Evolutionary conservation across 2,329 filamentous ascomycete species (phyloP).

Genomic region (Venturia aucupariae): DNA sequence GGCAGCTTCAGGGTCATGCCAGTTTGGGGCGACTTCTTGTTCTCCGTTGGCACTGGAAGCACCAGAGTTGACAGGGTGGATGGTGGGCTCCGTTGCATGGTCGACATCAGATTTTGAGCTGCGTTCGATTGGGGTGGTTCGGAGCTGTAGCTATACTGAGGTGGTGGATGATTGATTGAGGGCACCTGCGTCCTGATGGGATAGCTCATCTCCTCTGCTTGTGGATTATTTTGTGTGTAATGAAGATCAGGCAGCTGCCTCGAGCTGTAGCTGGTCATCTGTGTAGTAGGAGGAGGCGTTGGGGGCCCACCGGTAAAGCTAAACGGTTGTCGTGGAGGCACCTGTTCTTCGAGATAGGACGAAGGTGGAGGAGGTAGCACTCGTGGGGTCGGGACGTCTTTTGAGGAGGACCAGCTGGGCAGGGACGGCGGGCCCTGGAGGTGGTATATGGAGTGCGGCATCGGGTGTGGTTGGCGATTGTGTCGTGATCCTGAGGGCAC

Average conservation of each 20-base stretch:
- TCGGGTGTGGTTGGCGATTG: background rate
- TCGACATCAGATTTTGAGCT: background rate
- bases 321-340: background rate
- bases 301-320: background rate
- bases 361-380: background rate
- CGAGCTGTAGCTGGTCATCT: background rate
- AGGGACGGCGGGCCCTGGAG: background rate
- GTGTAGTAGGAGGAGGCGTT: constrained; percentile 1
- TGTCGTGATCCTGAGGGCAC: background rate
- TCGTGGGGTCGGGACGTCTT: background rate
- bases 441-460: background rate
- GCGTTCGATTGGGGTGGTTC: background rate
- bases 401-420: background rate
- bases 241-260: background rate
- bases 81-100: background rate
- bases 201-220: background rate
- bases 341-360: background rate
- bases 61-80: constrained; percentile 8
- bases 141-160: background rate
- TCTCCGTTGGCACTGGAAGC: background rate
- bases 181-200: background rate
- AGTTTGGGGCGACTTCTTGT: constrained; percentile 15
- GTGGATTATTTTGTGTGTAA: background rate
- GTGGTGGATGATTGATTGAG: background rate
- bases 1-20: constrained; percentile 24